These are phyloP conservation scores for Torrubiella hemipterigena DNA, from an alignment of 2,329 filamentous ascomycete species.

Conservation along the genomic window DNA sequence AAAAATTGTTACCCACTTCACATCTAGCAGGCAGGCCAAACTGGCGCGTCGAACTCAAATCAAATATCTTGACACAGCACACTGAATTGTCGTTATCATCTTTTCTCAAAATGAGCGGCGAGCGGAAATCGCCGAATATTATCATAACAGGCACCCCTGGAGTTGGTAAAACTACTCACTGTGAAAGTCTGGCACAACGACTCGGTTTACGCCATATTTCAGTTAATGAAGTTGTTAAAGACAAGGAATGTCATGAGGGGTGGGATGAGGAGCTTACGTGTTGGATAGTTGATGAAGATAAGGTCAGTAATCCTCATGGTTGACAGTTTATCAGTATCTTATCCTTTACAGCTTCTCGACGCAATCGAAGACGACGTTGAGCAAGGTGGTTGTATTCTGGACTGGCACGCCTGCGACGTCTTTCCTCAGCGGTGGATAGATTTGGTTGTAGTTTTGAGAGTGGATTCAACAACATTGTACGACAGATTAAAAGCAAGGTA, in stretches of 20 bases:
- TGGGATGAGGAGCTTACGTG: constrained; percentile 77
- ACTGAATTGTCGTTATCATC: too few relatives aligned
- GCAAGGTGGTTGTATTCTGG: constrained; percentile 75
- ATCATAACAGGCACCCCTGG: constrained; percentile 93
- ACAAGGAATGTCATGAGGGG: constrained; percentile 74
- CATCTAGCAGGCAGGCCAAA: too few relatives aligned
- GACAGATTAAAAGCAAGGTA: constrained; percentile 70
- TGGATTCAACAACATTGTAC: constrained; percentile 68
- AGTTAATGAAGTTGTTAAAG: constrained; percentile 86
- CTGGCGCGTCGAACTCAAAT: too few relatives aligned
- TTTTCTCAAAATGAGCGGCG: constrained; percentile 15
- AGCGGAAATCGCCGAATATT: constrained; percentile 62
- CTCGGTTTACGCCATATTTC: constrained; percentile 73
- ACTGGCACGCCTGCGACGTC: constrained; percentile 96
- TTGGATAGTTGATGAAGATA: constrained; percentile 95
- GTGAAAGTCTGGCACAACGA: constrained; percentile 64
- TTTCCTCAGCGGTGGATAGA: constrained; percentile 93
- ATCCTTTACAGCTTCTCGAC: constrained; percentile 67
- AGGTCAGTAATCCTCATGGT: too few relatives aligned
- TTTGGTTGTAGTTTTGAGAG: constrained; percentile 81
- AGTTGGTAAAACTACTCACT: constrained; percentile 90
- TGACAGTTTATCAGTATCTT: too few relatives aligned
- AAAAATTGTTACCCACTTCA: too few relatives aligned
- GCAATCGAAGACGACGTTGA: constrained; percentile 73
- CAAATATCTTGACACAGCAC: too few relatives aligned